These are phyloP conservation scores for Diaporthe sp. DNA, from an alignment of 2,329 filamentous ascomycete species.

Conservation along the genomic window DNA sequence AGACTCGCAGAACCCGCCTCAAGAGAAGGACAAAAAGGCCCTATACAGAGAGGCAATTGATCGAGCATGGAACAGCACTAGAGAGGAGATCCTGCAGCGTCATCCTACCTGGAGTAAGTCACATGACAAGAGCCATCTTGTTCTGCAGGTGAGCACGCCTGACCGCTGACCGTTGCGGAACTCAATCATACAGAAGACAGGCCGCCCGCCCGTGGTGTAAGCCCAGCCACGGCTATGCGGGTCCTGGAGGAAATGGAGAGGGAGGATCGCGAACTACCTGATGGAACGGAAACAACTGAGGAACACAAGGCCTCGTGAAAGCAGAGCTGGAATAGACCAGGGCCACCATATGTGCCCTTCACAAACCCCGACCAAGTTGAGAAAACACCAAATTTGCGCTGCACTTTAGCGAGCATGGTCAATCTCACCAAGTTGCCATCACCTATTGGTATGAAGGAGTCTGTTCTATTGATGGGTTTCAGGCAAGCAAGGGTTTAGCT, in stretches of 20 bases:
- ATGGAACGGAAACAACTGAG: neutral
- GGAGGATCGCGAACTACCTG: neutral
- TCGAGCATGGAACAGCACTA: neutral
- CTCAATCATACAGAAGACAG: neutral
- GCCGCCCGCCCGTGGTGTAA: neutral
- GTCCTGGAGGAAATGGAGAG: neutral
- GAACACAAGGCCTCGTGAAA: neutral
- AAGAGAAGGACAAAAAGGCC: neutral
- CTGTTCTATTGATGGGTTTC: too few species aligned
- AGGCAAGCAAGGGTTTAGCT: neutral
- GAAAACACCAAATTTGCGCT: neutral
- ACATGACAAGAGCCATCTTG: neutral
- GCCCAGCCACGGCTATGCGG: conserved; percentile 2
- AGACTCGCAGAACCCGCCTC: neutral
- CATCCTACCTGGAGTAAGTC: conserved; percentile 5
- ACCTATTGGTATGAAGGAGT: neutral
- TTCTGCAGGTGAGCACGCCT: neutral
- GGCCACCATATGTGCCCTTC: neutral
- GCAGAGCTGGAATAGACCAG: neutral
- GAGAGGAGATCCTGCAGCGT: neutral
- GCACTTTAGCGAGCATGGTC: neutral
- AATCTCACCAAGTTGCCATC: neutral
- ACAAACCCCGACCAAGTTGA: neutral
- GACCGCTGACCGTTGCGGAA: neutral
- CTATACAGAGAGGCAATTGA: neutral